A percentile compares a stretch with the other conserved stretches of the same genome.
Evolutionary conservation across 1,284 basidiomycete genomes (phyloP).

Genomic region (Naganishia sp.): DNA sequence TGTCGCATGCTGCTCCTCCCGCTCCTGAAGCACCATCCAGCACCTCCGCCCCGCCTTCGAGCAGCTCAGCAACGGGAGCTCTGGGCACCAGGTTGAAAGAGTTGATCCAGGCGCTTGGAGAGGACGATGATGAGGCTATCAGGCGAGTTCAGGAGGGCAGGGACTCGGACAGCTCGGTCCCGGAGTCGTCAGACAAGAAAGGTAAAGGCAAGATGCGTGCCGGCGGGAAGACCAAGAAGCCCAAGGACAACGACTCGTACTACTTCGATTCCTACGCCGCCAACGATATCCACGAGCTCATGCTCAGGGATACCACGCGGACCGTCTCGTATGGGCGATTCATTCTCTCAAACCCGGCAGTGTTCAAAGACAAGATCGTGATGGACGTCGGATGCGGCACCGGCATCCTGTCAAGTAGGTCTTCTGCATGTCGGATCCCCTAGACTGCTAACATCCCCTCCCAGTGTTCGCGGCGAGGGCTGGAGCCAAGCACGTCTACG

Average conservation of each 20-base stretch:
- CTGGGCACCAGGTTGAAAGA: conserved; percentile 16
- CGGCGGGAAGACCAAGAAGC: conserved; percentile 35
- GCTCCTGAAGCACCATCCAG: not conserved
- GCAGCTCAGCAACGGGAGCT: not conserved
- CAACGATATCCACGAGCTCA: conserved; percentile 67
- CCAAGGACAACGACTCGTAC: conserved; percentile 66
- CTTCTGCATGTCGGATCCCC: not conserved
- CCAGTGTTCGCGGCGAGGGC: conserved; percentile 82
- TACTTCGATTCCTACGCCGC: conserved; percentile 94
- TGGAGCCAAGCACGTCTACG: conserved; percentile 88
- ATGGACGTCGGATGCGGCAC: conserved; percentile 96
- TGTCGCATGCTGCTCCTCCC: conserved; percentile 28
- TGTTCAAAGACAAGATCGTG: conserved; percentile 84
- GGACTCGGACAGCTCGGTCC: not conserved
- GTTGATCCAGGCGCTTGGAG: conserved; percentile 17
- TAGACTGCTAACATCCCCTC: not conserved
- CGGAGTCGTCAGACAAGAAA: conserved; percentile 3
- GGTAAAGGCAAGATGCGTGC: conserved; percentile 17
- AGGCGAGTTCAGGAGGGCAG: not conserved
- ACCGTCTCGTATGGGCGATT: conserved; percentile 92
- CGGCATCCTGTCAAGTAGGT: conserved; percentile 73
- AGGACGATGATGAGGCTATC: conserved; percentile 11
- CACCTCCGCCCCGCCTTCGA: not conserved
- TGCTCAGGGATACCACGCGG: conserved; percentile 78
- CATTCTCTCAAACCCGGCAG: conserved; percentile 77